Evolutionary conservation across 2,329 filamentous ascomycete genomes (phyloP), one percentile per base, ranked within the genome.

Genomic region (Apiospora phragmitis): DNA sequence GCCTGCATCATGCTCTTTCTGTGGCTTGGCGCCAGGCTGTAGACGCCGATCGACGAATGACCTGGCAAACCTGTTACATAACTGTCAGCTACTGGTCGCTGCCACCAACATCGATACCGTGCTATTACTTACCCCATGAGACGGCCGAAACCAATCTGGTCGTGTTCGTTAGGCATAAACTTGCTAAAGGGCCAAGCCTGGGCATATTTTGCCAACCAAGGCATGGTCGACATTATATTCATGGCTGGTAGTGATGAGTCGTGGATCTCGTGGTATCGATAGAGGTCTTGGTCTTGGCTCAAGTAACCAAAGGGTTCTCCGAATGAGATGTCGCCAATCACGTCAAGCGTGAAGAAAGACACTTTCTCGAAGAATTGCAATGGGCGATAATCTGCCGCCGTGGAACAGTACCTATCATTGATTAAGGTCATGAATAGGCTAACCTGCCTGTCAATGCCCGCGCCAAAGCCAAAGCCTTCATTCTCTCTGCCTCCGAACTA

Each of bases 281-380:
- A 84, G 0, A 86, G 73, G 70, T 90, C 87, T 24, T 80, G 75
- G 71, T 89, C 85, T 8, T 83, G 79, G 29, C 80, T 79, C 18
- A 90, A 80, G 73, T 85, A 85, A 4, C 87, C 87, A 72, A 88
- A 88, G 0, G 86, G 75, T 16, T 82, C 76, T 8, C 87, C 87
- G n/a, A 88, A 84, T 0, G 85, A 85, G 29, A 89, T 78, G 47
- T 87, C 82, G 16, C 84, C 85, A 55, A 89, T 86, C 2, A 86
- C 85, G 70, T 90, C 88, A 0, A 89, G 78, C 0, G 87, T 83
- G 70, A 89, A 86, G 79, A 84, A 88, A 32, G 86, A 85, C 3
- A 84, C 83, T 72, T 86, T 86, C 49, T 81, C 79, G 29, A 84
- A 85, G 59, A 89, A 78, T 73, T 89, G 86, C 70, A 89, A 79